Evolutionary conservation across 2,329 filamentous ascomycete genomes (phyloP), one percentile per base, ranked within the genome.

Genomic region (Neonectria magnoliae): DNA sequence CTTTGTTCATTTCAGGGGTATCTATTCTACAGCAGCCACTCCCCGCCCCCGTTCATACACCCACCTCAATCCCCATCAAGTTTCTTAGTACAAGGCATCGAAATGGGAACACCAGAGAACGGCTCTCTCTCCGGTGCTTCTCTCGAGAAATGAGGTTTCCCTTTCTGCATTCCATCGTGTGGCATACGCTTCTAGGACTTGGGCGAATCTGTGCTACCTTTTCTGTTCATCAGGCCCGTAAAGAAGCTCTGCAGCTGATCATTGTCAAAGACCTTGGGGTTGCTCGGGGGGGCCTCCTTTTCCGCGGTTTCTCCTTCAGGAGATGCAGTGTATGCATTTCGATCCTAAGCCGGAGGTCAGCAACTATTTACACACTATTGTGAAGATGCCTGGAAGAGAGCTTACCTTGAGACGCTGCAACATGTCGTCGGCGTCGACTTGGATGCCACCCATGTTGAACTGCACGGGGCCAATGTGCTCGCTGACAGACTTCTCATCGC

Each of bases 361-460:
- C 27, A 3, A 4, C 31, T 41, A 4, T 25, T 36, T 27, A 16
- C 16, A 22, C 13, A 27, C 22, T 7, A 22, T n/a, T 5, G 9
- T 20, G n/a, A 14, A 13, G 13, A 10, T 1, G 31, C 13, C 10
- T 33, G 20, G n/a, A 16, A 2, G 16, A 5, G n/a, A 38, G 3
- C 81, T 75, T 81, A 95, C 93, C 88, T 94, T 94, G 65, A 97
- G 84, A 72, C 92, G 88, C 78, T 94, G 91, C 62, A 97, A 81
- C 91, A 97, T 96, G 74, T 97, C 94, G 75, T 97, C 94, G 9
- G 94, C 94, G 79, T 98, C 94, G 31, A 97, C 93, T 76, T 97
- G 94, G 68, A 99, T 98, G 57, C 96, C 96, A 45, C 96, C 96
- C 87, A 99, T 96, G 77, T 99, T 99, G 82, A 98, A 98, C 76